phyloP scores from a whole-genome alignment of 2,329 filamentous ascomycete species.

The Orbilia ellipsospora region DNA sequence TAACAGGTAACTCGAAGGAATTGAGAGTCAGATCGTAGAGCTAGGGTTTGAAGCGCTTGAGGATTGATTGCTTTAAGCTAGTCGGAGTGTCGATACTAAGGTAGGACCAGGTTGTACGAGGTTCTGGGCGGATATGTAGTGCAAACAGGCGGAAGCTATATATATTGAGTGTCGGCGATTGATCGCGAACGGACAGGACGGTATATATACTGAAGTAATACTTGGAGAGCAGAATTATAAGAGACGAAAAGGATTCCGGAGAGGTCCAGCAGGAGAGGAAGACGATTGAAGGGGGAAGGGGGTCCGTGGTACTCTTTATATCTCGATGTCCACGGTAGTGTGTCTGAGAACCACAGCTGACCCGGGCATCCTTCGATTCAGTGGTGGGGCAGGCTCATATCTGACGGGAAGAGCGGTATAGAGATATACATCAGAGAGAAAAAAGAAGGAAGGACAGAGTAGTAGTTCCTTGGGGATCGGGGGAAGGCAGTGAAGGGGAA shows the following conservation, averaged over 20 bases:
- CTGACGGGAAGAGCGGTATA: slow-evolving; percentile 40
- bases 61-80: slow-evolving; percentile 54
- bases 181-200: slow-evolving; percentile 13
- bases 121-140: slow-evolving; percentile 23
- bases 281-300: slow-evolving; percentile 33
- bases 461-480: background rate
- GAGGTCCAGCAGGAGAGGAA: slow-evolving; percentile 44
- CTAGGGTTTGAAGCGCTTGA: slow-evolving; percentile 36
- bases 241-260: slow-evolving; percentile 50
- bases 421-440: background rate
- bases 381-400: slow-evolving; percentile 50
- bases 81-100: slow-evolving; percentile 11
- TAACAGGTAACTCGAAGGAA: slow-evolving; percentile 40
- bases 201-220: slow-evolving; percentile 2
- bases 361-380: slow-evolving; percentile 52
- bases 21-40: slow-evolving; percentile 30
- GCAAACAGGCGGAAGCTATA: slow-evolving; percentile 11
- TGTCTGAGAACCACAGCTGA: slow-evolving; percentile 53
- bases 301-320: slow-evolving; percentile 50
- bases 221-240: slow-evolving; percentile 34
- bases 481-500: slow-evolving; percentile 23
- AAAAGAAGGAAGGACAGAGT: slow-evolving; percentile 6
- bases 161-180: slow-evolving; percentile 33
- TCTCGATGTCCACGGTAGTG: slow-evolving; percentile 41
- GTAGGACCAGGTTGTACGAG: slow-evolving; percentile 44